These are phyloP conservation scores for Crepidotus variabilis DNA, from an alignment of 768 basidiomycete species.

Conservation along the genomic window DNA sequence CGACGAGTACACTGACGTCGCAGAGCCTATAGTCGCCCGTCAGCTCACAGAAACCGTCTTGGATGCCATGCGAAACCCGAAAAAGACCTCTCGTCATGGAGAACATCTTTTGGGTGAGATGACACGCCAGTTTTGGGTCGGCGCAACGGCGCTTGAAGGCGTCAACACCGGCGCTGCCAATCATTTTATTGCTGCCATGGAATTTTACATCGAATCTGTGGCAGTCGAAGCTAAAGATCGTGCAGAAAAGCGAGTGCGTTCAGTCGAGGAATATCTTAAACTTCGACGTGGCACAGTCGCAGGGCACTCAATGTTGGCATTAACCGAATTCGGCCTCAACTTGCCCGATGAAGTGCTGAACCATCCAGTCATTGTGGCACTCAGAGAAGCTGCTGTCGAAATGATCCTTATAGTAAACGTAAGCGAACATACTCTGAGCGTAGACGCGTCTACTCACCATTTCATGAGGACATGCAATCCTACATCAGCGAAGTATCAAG, in stretches of 20 bases:
- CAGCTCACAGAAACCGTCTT: conserved; percentile 30
- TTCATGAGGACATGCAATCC: conserved; percentile 35
- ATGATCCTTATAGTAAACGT: conserved; percentile 35
- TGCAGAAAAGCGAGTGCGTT: conserved; percentile 29
- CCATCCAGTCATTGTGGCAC: conserved; percentile 42
- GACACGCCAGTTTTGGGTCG: conserved; percentile 29
- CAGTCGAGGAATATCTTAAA: conserved; percentile 49
- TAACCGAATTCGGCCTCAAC: conserved; percentile 55
- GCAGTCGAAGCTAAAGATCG: conserved; percentile 42
- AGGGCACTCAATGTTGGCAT: conserved; percentile 44
- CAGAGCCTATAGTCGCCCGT: conserved; percentile 23
- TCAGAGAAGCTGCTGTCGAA: conserved; percentile 48
- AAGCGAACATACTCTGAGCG: no score
- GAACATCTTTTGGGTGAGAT: conserved; percentile 34
- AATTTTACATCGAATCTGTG: conserved; percentile 39
- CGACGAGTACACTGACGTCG: conserved; percentile 48
- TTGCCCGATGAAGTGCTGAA: conserved; percentile 51
- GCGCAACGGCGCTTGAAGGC: conserved; percentile 8
- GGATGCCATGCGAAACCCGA: conserved; percentile 35
- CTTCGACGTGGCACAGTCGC: conserved; percentile 54
- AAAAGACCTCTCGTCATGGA: conserved; percentile 25
- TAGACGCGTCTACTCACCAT: no score
- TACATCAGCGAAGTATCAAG: conserved; percentile 36
- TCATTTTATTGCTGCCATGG: conserved; percentile 32
- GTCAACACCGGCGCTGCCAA: conserved; percentile 12